Base-by-base conservation (phyloP, 495 filamentous ascomycete species). In the Penicillium malachiteum region DNA sequence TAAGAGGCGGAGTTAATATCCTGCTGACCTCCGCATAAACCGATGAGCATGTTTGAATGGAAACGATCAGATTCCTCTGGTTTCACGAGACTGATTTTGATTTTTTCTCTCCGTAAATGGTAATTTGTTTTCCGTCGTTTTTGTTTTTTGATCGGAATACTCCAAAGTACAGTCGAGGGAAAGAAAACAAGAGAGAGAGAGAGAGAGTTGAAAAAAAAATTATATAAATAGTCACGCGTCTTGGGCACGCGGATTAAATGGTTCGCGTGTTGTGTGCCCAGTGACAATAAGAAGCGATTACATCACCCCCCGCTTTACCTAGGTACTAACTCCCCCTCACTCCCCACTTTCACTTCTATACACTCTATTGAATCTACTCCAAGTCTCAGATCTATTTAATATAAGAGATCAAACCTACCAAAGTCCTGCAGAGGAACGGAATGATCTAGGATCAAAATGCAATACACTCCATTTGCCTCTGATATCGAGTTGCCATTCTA, bases 401-500 rank as follows among this genome's bases (percentile, higher is more conserved):
- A 26, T 26, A 26, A 26, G 21, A 26, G 1, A 26, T 26, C 21
- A 26, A 26, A 4, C 4, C 4, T 26, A 26, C 4, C 4, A 4
- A 26, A 26, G 2, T 26, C 21, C 21, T 26, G 21, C 21, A 26
- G 4, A 26, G 21, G 21, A 26, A 2, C 21, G 21, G 21, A 26
- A 4, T 26, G 21, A 26, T 26, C 21, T 42, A 16, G 34, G 45
- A 30, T 21, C 50, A 65, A 46, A 14, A 79, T 79, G 76, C 73
- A 74, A 50, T 97, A 91, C 72, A 87, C 89, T 41, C 85, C 92
- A 0, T 97, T 96, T 81, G 81, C 84, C 21, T 96, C 93, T 30
- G 91, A 96, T 72, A 90, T 97, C 59, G 94, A 98, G 65, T 78
- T 97, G 18, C 91, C 91, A 17, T 98, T 98, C 70, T 97, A 96